Conservation (phyloP, 805 yeast species). For the Metschnikowia kunwiensis region DNA sequence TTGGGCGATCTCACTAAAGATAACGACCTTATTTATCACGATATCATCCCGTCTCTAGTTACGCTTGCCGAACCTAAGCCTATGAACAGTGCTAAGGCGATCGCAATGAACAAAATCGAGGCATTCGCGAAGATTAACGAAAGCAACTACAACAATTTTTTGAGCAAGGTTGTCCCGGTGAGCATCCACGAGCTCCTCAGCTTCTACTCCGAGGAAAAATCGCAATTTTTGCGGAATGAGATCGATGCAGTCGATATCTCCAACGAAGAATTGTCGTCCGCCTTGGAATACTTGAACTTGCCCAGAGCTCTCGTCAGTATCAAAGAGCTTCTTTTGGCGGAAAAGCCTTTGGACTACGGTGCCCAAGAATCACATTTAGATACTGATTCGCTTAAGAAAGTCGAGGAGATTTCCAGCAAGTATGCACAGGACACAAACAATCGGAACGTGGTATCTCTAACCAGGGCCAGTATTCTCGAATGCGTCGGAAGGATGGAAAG, state of each 20-base stretch:
- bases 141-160: slow-evolving; percentile 49
- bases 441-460: slow-evolving; percentile 24
- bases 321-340: slow-evolving; percentile 34
- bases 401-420: slow-evolving; percentile 24
- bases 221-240: slow-evolving; percentile 68
- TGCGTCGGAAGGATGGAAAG: slow-evolving; percentile 35
- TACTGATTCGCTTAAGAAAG: slow-evolving; percentile 11
- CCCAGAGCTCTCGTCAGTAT: slow-evolving; percentile 63
- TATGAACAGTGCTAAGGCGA: slow-evolving; percentile 63
- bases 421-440: slow-evolving; percentile 36
- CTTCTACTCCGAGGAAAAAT: slow-evolving; percentile 85
- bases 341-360: slow-evolving; percentile 1
- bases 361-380: slow-evolving; percentile 5
- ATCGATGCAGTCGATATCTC: slow-evolving; percentile 74
- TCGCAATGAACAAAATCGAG: slow-evolving; percentile 47
- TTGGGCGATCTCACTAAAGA: slow-evolving; percentile 60
- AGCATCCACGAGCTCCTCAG: slow-evolving; percentile 85
- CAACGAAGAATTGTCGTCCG: slow-evolving; percentile 73
- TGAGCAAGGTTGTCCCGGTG: slow-evolving; percentile 78
- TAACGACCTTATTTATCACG: slow-evolving; percentile 88
- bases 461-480: slow-evolving; percentile 37
- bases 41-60: slow-evolving; percentile 58
- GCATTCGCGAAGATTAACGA: slow-evolving; percentile 43
- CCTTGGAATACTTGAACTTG: slow-evolving; percentile 73
- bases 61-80: slow-evolving; percentile 64